phyloP scores from a whole-genome alignment of 2,329 filamentous ascomycete species.

The Talaromyces albobiverticillius region DNA sequence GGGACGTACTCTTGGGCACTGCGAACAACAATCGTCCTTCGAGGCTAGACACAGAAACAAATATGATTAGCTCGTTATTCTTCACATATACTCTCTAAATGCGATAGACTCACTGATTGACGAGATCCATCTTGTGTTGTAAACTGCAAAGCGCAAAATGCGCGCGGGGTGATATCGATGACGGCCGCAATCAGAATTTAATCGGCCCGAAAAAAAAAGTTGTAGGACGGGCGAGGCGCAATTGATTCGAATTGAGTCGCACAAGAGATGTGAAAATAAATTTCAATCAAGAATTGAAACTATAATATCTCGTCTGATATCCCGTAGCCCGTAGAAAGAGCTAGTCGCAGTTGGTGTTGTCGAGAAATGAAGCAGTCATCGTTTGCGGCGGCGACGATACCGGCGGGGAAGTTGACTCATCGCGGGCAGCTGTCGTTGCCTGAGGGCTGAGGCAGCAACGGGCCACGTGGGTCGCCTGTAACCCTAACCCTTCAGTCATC shows the following conservation, averaged over 20 bases:
- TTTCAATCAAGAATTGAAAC: background rate
- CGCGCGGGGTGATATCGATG: conserved; percentile 5
- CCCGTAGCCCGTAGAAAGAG: background rate
- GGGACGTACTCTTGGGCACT: conserved; percentile 79
- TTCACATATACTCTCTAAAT: background rate
- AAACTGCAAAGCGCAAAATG: conserved; percentile 4
- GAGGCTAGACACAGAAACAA: conserved; percentile 57
- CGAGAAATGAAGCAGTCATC: background rate
- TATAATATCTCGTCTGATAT: no score
- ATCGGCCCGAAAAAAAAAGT: background rate
- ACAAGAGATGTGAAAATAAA: no score
- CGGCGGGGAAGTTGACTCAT: background rate
- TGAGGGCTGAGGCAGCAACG: background rate
- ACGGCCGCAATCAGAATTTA: conserved; percentile 4
- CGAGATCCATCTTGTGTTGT: conserved; percentile 53
- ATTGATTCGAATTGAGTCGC: no score
- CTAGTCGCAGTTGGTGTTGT: background rate
- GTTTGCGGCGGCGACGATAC: background rate
- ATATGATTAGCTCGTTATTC: background rate
- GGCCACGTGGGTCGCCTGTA: no score
- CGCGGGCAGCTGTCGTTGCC: background rate
- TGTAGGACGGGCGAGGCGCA: no score
- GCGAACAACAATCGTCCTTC: conserved; percentile 93
- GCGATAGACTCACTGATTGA: conserved; percentile 59
- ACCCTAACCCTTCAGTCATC: no score